Evolutionary conservation across 1,284 basidiomycete species (phyloP), one percentile per base, ranked within the genome.

Genomic region (Cerioporus squamosus): DNA sequence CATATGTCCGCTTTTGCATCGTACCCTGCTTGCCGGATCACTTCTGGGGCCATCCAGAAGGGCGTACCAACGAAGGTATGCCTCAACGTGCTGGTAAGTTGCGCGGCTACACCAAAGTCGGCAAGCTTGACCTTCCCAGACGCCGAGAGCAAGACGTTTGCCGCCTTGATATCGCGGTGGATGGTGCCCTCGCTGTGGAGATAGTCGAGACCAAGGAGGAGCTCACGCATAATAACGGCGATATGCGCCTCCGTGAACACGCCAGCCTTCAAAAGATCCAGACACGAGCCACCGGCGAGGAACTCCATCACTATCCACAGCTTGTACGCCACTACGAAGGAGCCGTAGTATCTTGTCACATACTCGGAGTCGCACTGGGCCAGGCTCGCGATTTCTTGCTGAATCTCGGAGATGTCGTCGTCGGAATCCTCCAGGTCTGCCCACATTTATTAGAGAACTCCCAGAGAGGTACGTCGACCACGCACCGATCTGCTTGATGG

Each of bases 301-400:
- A 95, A 98, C 75, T 99, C 97, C 97, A 99, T 99, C 70, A 99
- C 83, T 71, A 99, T 99, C 97, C 97, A 99, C 18, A 99, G 82
- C 74, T 98, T 97, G 81, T 97, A 98, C 15, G 93, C 89, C 64
- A 94, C 90, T 60, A 99, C 94, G 74, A 99, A 99, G 55, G 94
- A 96, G 51, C 95, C 97, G 69, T 97, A 98, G 75, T 98, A 99
- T 47, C 90, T 83, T 38, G 97, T 99, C 56, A 99, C 94, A 73
- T 94, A 94, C 75, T 96, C 93, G 9, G 95, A 97, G 72, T 96
- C 94, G 77, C 95, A 97, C 68, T 95, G 94, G 0, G 96, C 94
- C 31, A 99, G 82, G 73, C 94, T 97, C 14, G 94, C 90, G 65
- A 99, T 98, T 76, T 99, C 97, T 72, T 95, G 94, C 72, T 99